These are phyloP conservation scores for Viola pubescens DNA, from an alignment of 441 rosid genomes.

Conservation along the genomic window DNA sequence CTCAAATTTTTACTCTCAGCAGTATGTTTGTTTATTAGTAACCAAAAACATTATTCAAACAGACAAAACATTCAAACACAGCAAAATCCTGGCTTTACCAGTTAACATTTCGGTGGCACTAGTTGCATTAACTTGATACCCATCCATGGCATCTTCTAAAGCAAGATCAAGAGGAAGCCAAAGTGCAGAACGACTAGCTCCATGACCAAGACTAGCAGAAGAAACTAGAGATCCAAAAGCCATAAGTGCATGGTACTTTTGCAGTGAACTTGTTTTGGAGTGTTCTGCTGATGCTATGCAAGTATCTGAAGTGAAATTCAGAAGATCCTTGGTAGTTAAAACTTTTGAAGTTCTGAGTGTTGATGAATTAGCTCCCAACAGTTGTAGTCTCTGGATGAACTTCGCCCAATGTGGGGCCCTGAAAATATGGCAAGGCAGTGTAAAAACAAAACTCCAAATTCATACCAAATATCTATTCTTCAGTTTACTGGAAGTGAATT, in stretches of 20 bases:
- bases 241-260: constrained; percentile 48
- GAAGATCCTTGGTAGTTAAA: constrained; percentile 52
- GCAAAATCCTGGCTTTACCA: constrained; percentile 36
- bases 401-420: constrained; percentile 57
- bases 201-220: constrained; percentile 58
- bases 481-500: background rate
- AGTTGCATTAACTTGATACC: constrained; percentile 76
- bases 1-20: constrained; percentile 17
- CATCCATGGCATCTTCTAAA: constrained; percentile 97
- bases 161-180: constrained; percentile 99
- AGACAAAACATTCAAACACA: constrained; percentile 14
- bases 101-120: constrained; percentile 74
- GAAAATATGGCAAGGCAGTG: constrained; percentile 18
- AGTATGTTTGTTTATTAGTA: constrained; percentile 6
- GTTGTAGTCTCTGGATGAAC: constrained; percentile 52
- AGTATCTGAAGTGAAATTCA: constrained; percentile 49
- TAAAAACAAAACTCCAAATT: constrained; percentile 17
- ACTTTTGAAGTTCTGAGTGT: constrained; percentile 57
- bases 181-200: constrained; percentile 68
- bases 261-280: constrained; percentile 41
- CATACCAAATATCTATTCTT: background rate
- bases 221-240: constrained; percentile 55
- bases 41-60: constrained; percentile 18
- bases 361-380: constrained; percentile 69
- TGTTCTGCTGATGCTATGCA: constrained; percentile 30